Evolutionary conservation across 352 stramenopile species (phyloP).

Genomic region (Pythium brassicae): DNA sequence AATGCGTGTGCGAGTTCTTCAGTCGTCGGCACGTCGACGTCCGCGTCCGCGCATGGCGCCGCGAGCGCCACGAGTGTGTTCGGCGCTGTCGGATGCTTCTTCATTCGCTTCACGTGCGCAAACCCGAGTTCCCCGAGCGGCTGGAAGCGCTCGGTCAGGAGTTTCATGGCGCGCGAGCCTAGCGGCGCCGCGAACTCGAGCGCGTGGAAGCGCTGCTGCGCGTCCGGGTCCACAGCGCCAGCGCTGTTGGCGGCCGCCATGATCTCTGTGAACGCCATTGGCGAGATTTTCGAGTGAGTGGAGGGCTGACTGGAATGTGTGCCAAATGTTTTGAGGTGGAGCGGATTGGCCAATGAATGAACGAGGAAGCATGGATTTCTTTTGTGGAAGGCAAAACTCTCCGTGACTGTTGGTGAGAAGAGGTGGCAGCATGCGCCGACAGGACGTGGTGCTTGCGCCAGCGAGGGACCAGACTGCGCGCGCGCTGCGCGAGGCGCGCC

Average conservation of each 20-base stretch:
- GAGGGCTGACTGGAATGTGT: neutral
- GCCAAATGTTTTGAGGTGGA: neutral
- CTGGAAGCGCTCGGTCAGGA: conserved; percentile 42
- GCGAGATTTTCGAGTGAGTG: neutral
- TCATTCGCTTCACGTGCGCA: conserved; percentile 79
- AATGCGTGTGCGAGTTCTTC: conserved; percentile 1
- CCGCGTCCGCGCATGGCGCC: conserved; percentile 17
- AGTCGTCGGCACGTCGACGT: neutral
- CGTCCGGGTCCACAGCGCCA: conserved; percentile 24
- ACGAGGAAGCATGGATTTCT: neutral
- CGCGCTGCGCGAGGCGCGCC: conserved; percentile 60
- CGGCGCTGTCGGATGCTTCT: conserved; percentile 42
- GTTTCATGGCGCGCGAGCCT: conserved; percentile 64
- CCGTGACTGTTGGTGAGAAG: neutral
- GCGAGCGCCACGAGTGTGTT: conserved; percentile 56
- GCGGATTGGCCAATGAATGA: neutral
- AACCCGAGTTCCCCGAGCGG: conserved; percentile 61
- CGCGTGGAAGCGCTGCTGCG: conserved; percentile 64
- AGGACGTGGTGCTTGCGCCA: conserved; percentile 55
- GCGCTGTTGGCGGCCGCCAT: conserved; percentile 18
- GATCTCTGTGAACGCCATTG: conserved; percentile 33
- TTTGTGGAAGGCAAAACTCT: neutral
- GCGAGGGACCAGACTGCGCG: conserved; percentile 46
- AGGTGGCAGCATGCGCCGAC: conserved; percentile 15
- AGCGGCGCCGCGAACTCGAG: conserved; percentile 60